Evolutionary conservation across 768 basidiomycete species (phyloP), one percentile per base, ranked within the genome.

Genomic region (Antrodiella citrinella): DNA sequence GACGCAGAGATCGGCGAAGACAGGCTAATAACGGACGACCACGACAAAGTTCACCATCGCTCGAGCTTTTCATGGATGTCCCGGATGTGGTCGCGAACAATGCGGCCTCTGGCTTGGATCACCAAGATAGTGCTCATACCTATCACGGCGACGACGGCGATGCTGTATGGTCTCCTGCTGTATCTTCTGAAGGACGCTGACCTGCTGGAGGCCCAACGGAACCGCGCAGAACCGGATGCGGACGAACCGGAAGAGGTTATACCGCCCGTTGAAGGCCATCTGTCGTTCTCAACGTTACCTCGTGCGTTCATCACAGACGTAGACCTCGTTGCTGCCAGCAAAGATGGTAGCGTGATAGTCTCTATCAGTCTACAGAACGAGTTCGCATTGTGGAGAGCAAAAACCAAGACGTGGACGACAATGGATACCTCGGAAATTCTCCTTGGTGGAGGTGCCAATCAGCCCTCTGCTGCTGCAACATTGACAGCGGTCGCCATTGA

Each of bases 101-200:
- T 80, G 43, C 77, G 78, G 48, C 72, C 82, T 11, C 56, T 86
- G 5, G 64, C 81, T n/a, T 90, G 90, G 82, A 65, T 90, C 21
- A 56, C 85, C 58, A 89, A 88, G 66, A 86, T 94, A 54, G 80
- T 97, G 64, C 70, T 91, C 2, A 65, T 93, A 0, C 95, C 95
- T 0, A 94, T 96, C 61, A 77, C 80, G 5, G 73, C 73, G 4
- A 95, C 94, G 0, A 88, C 86, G 4, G 68, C 75, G 21, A 65
- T 77, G 3, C 72, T 98, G 9, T 97, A 87, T 63, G 74, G 77
- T 5, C 67, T 98, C 10, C 71, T 95, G 5, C 72, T 91, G 9
- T 93, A 93, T 62, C 74, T 99, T 2, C 71, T 97, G 53, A 95
- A 94, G 69, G 85, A 95, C 56, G 81, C 91, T 0, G 93, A 99